These are phyloP conservation scores for Lentinula aciculospora DNA, from an alignment of 768 basidiomycete genomes.

Conservation along the genomic window DNA sequence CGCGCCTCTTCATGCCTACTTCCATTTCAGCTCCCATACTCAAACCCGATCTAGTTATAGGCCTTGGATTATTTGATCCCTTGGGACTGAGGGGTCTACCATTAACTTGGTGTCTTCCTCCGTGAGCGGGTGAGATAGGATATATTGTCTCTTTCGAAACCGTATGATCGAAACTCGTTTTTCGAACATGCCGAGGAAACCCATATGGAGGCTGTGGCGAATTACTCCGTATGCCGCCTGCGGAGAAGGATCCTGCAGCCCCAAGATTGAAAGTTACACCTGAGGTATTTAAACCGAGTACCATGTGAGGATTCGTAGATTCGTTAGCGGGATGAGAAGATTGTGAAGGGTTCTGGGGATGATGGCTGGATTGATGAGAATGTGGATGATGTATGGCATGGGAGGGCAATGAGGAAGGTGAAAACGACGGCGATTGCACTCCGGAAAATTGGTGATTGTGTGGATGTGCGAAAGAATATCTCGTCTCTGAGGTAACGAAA, in stretches of 20 bases:
- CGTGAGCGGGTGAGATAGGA: conserved; percentile 45
- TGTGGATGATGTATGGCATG: conserved; percentile 16
- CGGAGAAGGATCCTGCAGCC: conserved; percentile 8
- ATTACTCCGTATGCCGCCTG: conserved; percentile 8
- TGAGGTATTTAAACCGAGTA: background rate
- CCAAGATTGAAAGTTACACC: background rate
- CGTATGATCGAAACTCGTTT: conserved; percentile 94
- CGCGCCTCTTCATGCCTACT: conserved; percentile 72
- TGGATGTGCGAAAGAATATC: conserved; percentile 13
- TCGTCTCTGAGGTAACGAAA: conserved; percentile 29
- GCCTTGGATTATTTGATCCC: conserved; percentile 25
- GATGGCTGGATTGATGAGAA: background rate
- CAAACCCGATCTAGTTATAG: background rate
- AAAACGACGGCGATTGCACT: conserved; percentile 43
- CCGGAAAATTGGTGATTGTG: conserved; percentile 26
- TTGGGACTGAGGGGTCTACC: conserved; percentile 67
- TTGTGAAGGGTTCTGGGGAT: background rate
- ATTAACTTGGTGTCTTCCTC: conserved; percentile 77
- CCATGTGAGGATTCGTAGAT: background rate
- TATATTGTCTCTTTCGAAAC: conserved; percentile 64
- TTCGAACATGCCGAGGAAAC: conserved; percentile 84
- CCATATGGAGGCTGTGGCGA: conserved; percentile 31
- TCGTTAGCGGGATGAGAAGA: background rate
- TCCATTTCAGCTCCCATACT: background rate
- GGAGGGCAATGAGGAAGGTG: conserved; percentile 72